These are phyloP conservation scores for Colletotrichum cuscutae DNA, from an alignment of 2,329 filamentous ascomycete species.

Conservation along the genomic window DNA sequence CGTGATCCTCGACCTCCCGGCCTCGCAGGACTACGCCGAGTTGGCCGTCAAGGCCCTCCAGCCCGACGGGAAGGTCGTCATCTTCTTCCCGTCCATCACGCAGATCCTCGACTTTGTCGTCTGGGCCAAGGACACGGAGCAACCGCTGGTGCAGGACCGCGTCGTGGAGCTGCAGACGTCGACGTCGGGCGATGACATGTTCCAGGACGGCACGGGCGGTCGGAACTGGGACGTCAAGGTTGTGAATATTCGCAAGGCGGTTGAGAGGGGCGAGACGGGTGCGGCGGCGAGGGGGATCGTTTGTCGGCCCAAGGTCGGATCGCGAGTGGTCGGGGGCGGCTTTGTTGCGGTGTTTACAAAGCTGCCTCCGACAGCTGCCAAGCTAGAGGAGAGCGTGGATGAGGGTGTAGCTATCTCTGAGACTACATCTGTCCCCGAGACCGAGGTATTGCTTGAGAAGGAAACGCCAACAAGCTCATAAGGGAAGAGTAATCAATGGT, in stretches of 20 bases:
- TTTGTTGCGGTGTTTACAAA: slow-evolving; percentile 49
- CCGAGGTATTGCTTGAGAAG: background rate
- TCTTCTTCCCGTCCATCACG: slow-evolving; percentile 83
- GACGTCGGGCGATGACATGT: slow-evolving; percentile 49
- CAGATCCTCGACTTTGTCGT: slow-evolving; percentile 76
- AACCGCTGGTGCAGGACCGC: slow-evolving; percentile 67
- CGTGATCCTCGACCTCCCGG: slow-evolving; percentile 79
- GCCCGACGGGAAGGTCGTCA: slow-evolving; percentile 71
- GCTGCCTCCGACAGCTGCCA: background rate
- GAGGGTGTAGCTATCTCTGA: background rate
- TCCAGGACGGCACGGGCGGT: slow-evolving; percentile 59
- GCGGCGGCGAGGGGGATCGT: slow-evolving; percentile 44
- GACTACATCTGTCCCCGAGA: background rate
- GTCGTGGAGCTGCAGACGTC: slow-evolving; percentile 66
- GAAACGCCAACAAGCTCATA: background rate
- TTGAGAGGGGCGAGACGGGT: slow-evolving; percentile 24
- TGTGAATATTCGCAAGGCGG: slow-evolving; percentile 45
- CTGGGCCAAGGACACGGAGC: slow-evolving; percentile 59
- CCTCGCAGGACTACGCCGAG: slow-evolving; percentile 59
- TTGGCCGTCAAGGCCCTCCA: slow-evolving; percentile 68
- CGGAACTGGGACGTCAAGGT: slow-evolving; percentile 72
- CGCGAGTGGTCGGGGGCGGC: slow-evolving; percentile 51
- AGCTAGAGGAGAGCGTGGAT: background rate
- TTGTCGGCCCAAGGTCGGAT: slow-evolving; percentile 54
- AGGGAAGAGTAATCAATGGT: background rate